Percentiles rank a stretch among this genome's conserved stretches.
phyloP scores from a whole-genome alignment of 2,329 filamentous ascomycete species.

The Passalora sequoiae region DNA sequence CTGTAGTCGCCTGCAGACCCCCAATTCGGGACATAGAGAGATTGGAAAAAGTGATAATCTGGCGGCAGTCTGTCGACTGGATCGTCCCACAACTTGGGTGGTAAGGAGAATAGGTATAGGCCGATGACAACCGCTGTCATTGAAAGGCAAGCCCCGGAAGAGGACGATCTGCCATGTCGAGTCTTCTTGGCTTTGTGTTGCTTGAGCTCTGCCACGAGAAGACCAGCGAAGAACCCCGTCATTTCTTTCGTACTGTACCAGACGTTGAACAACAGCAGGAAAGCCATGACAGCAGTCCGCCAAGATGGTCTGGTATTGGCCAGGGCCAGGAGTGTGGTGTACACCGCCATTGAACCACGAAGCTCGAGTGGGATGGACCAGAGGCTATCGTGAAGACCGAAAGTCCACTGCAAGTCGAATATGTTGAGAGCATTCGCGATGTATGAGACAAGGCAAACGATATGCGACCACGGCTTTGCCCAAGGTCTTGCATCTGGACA shows the following conservation, averaged over 20 bases:
- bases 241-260: neutral
- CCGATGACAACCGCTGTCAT: neutral
- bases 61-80: neutral
- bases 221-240: slow-evolving; percentile 2
- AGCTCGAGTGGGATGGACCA: slow-evolving; percentile 7
- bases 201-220: slow-evolving; percentile 5
- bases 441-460: neutral
- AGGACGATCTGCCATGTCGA: neutral
- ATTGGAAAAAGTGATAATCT: slow-evolving; percentile 3
- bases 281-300: neutral
- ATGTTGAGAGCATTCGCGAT: neutral
- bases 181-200: neutral
- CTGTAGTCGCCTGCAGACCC: neutral
- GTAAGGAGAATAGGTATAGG: slow-evolving; percentile 1
- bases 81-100: slow-evolving; percentile 3
- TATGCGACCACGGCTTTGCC: neutral
- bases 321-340: slow-evolving; percentile 1
- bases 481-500: slow-evolving; percentile 5
- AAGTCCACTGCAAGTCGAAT: slow-evolving; percentile 2
- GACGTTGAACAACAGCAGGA: slow-evolving; percentile 1
- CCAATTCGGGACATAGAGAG: neutral
- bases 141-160: neutral
- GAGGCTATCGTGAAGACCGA: slow-evolving; percentile 2
- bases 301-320: neutral
- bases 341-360: slow-evolving; percentile 2